A percentile compares a stretch with the other conserved stretches of the same genome.
Evolutionary conservation across 2,329 filamentous ascomycete genomes (phyloP).

Genomic region (Didymella lethalis): DNA sequence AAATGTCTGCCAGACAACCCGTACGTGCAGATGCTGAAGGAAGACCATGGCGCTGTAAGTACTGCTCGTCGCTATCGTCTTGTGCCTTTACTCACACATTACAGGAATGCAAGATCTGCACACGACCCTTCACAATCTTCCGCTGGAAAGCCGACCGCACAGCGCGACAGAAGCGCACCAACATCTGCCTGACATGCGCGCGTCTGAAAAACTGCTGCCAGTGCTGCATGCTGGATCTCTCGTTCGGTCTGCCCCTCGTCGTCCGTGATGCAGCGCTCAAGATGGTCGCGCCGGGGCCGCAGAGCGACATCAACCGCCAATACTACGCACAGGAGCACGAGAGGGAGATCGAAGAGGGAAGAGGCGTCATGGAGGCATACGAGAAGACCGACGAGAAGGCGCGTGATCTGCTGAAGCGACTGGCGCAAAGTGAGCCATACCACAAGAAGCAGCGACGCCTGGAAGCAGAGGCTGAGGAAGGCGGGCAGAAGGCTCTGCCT

Average conservation of each 20-base stretch:
- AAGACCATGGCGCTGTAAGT: slow-evolving; percentile 90
- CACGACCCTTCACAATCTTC: slow-evolving; percentile 94
- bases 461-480: slow-evolving; percentile 62
- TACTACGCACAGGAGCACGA: slow-evolving; percentile 99
- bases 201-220: slow-evolving; percentile 99
- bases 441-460: slow-evolving; percentile 86
- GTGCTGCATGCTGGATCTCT: slow-evolving; percentile 97
- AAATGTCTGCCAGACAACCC: slow-evolving; percentile 95
- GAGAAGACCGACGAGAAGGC: slow-evolving; percentile 98
- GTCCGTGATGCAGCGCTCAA: slow-evolving; percentile 96
- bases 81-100: slow-evolving; percentile 67
- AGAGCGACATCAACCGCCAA: slow-evolving; percentile 92
- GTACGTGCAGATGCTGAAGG: slow-evolving; percentile 98
- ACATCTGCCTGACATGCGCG: slow-evolving; percentile 95
- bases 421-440: slow-evolving; percentile 94
- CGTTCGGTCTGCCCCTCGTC: slow-evolving; percentile 92
- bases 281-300: slow-evolving; percentile 93
- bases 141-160: slow-evolving; percentile 93
- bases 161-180: slow-evolving; percentile 89
- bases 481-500: slow-evolving; percentile 54
- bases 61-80: slow-evolving; percentile 66
- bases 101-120: slow-evolving; percentile 73
- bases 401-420: slow-evolving; percentile 79
- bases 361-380: slow-evolving; percentile 82
- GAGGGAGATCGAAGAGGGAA: slow-evolving; percentile 90